Percentiles rank a stretch among this genome's conserved stretches.
These are phyloP conservation scores for Spergularia azorica DNA, from an alignment of 179 eudicot species.

Conservation along the genomic window DNA sequence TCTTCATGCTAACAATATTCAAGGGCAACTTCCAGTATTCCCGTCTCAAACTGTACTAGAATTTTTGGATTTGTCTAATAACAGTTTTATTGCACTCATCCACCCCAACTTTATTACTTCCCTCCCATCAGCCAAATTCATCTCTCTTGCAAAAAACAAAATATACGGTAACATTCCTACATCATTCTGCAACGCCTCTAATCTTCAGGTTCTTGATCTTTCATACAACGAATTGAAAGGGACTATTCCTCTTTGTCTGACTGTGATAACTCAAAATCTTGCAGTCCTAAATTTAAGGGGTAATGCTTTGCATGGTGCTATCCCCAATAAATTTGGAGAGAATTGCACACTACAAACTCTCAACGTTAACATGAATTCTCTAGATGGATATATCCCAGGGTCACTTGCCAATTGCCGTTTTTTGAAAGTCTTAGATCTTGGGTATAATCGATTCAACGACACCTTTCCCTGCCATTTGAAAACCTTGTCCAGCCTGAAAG, in stretches of 20 bases:
- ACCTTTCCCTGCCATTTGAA: constrained; percentile 36
- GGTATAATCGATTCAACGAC: constrained; percentile 30
- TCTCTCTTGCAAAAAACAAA: constrained; percentile 35
- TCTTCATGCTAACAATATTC: constrained; percentile 39
- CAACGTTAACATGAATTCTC: constrained; percentile 25
- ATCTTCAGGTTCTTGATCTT: constrained; percentile 41
- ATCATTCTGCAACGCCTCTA: constrained; percentile 40
- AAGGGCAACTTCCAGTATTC: constrained; percentile 41
- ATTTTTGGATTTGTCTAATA: constrained; percentile 41
- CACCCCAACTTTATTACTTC: constrained; percentile 22
- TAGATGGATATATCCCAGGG: constrained; percentile 39
- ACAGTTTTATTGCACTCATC: constrained; percentile 37
- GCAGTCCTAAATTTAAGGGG: constrained; percentile 14
- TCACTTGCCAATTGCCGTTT: constrained; percentile 32
- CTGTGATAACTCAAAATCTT: constrained; percentile 2
- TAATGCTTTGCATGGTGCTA: background rate
- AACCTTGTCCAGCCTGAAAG: constrained; percentile 3
- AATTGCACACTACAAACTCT: constrained; percentile 27
- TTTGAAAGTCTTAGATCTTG: constrained; percentile 34
- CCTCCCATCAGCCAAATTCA: constrained; percentile 15
- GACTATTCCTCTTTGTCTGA: constrained; percentile 23
- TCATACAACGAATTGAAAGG: constrained; percentile 40
- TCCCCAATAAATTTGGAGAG: background rate
- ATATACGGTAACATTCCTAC: constrained; percentile 45
- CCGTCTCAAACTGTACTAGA: background rate